These are phyloP conservation scores for Plasmodium berghei DNA, from an alignment of 169 alveolate species.

Conservation along the genomic window DNA sequence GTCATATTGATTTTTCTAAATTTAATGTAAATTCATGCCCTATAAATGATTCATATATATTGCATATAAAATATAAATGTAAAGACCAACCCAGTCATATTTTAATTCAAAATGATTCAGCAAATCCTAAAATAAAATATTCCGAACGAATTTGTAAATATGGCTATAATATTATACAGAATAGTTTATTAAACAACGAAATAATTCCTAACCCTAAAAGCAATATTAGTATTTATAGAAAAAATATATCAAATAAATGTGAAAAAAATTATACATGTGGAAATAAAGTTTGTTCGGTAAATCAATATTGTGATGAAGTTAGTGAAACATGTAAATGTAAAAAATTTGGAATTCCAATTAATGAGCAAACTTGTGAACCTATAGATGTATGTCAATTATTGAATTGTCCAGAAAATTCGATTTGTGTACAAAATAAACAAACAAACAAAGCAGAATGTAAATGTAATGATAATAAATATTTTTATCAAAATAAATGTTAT, in stretches of 20 bases:
- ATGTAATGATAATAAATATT: conserved; percentile 20
- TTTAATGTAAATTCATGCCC: background rate
- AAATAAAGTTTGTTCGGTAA: conserved; percentile 14
- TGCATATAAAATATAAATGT: conserved; percentile 21
- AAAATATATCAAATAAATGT: background rate
- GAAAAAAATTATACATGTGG: conserved; percentile 43
- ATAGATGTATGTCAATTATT: conserved; percentile 17
- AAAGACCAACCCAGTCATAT: background rate
- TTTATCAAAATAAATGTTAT: conserved; percentile 30
- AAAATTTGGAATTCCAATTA: background rate
- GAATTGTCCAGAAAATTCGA: conserved; percentile 41
- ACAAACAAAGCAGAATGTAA: conserved; percentile 54
- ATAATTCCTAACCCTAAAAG: too few relatives aligned
- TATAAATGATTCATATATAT: too few relatives aligned
- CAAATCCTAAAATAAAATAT: background rate
- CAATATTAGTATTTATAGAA: too few relatives aligned
- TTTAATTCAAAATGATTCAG: background rate
- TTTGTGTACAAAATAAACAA: background rate
- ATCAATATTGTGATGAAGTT: conserved; percentile 18
- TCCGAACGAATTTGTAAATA: background rate
- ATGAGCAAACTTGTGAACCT: background rate
- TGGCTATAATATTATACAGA: conserved; percentile 14
- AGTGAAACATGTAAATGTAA: conserved; percentile 38
- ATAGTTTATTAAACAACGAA: too few relatives aligned
- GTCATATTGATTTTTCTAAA: conserved; percentile 15